Conservation (phyloP, 441 rosid species). For the Cnidoscolus chayamansa region DNA sequence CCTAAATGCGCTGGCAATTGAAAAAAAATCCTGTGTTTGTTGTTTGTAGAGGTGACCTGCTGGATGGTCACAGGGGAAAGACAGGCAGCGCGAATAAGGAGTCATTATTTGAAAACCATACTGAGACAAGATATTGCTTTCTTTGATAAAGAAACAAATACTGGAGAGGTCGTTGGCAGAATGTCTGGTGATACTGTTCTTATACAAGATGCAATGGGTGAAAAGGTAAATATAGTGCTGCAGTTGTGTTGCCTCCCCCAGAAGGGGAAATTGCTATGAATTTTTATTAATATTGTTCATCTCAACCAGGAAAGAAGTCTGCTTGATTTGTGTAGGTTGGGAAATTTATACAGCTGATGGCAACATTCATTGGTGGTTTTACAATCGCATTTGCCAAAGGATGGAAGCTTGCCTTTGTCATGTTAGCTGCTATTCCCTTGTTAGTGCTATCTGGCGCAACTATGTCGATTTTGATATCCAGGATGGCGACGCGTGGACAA, state of each 20-base stretch:
- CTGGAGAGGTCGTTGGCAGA: conserved; percentile 84
- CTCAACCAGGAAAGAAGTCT: too few species aligned
- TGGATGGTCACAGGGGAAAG: conserved; percentile 96
- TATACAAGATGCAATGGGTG: conserved; percentile 94
- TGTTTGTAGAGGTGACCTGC: conserved; percentile 64
- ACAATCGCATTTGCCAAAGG: conserved; percentile 64
- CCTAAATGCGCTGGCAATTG: neutral
- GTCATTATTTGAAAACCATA: conserved; percentile 59
- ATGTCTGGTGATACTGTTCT: conserved; percentile 95
- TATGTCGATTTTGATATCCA: conserved; percentile 45
- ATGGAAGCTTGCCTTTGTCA: conserved; percentile 75
- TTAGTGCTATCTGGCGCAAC: conserved; percentile 62
- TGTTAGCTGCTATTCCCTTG: conserved; percentile 71
- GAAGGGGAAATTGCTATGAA: conserved; percentile 37
- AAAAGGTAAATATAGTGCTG: conserved; percentile 52
- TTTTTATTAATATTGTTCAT: neutral
- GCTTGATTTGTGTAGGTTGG: conserved; percentile 57
- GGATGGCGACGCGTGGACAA: conserved; percentile 67
- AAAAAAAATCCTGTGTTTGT: conserved; percentile 2
- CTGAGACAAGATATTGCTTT: conserved; percentile 37
- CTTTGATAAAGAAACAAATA: conserved; percentile 53
- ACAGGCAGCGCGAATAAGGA: conserved; percentile 75
- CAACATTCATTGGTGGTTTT: conserved; percentile 85
- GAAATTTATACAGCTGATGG: conserved; percentile 55
- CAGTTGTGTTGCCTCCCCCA: neutral